A percentile compares a stretch with the other conserved stretches of the same genome.
Evolutionary conservation across 2,329 filamentous ascomycete species (phyloP).

Genomic region (Pseudogymnoascus sp.): DNA sequence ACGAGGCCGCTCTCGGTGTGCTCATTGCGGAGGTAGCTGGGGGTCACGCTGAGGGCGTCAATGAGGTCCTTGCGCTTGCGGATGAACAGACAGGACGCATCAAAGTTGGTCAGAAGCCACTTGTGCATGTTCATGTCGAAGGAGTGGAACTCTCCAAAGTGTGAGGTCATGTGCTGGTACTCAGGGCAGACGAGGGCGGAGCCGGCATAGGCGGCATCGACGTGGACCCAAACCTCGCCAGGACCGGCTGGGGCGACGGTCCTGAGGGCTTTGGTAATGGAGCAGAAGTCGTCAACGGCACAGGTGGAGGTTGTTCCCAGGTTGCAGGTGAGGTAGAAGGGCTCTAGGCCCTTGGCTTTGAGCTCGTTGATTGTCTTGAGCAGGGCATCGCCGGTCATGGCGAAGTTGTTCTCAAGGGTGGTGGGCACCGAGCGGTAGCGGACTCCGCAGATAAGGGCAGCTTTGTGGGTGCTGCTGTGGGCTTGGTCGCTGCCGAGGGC

Average conservation of each 20-base stretch:
- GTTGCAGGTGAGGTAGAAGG: conserved; percentile 78
- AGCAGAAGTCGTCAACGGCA: conserved; percentile 68
- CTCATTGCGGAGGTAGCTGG: conserved; percentile 72
- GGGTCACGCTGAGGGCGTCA: conserved; percentile 67
- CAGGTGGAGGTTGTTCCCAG: conserved; percentile 85
- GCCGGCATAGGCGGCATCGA: conserved; percentile 89
- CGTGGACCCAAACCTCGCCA: conserved; percentile 74
- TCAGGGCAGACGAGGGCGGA: conserved; percentile 75
- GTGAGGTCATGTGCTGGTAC: conserved; percentile 57
- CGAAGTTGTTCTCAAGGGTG: conserved; percentile 52
- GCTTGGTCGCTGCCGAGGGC: conserved; percentile 71
- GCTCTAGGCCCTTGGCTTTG: conserved; percentile 61
- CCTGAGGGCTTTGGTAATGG: conserved; percentile 26
- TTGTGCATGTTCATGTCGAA: conserved; percentile 98
- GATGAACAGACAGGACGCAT: conserved; percentile 73
- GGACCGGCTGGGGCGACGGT: conserved; percentile 30
- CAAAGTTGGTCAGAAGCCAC: conserved; percentile 92
- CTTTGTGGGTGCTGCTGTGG: conserved; percentile 82
- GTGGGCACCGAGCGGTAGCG: conserved; percentile 65
- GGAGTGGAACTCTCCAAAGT: conserved; percentile 65
- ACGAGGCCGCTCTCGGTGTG: conserved; percentile 76
- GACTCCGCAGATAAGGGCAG: conserved; percentile 77
- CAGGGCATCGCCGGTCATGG: conserved; percentile 59
- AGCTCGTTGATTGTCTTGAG: conserved; percentile 54
- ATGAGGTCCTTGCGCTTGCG: conserved; percentile 68